Base-by-base conservation (phyloP, 352 stramenopile genomes). In the Thalassiosira hispida region DNA sequence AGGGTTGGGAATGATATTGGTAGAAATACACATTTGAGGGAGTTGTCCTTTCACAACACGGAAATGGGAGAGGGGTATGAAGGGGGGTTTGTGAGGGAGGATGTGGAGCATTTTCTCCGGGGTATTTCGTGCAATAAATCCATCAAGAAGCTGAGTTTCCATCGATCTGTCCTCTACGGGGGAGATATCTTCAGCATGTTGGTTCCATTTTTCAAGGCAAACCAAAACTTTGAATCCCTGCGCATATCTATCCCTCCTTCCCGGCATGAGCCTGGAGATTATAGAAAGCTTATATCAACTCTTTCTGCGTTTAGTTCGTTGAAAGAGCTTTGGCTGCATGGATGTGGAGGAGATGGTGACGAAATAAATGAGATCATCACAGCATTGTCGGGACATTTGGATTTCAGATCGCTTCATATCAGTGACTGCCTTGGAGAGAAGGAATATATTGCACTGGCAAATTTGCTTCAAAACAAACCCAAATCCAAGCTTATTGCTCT, bases 21-120 rank as follows among this genome's bases (percentile, higher is more conserved):
- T 23, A 66, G 57, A 66, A 66, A 25, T 51, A 66, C 57, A 18
- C 27, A 66, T 12, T n/a, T 66, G 57, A 47, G 6, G 22, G 29
- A 66, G 20, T 16, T 66, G 20, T 11, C 23, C 2, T 66, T 25
- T 6, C 14, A n/a, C 18, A 9, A 16, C n/a, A 5, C 3, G 6
- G 3, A 38, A 6, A 25, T 1, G 51, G 4, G 1, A 16, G 11
- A 6, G 14, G n/a, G 2, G 44, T 6, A 29, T 1, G 4, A 5
- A 16, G 11, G n/a, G 14, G n/a, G 2, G 44, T 6, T 56, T 1
- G n/a, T 16, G 29, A 20, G 51, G 18, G 57, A 66, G 51, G 16
- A 47, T 22, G 29, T 66, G 2, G 38, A 66, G 29, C 14, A 47
- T 4, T 51, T 66, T 3, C 3, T 66, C 38, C 57, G 27, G 8